These are phyloP conservation scores for Moniliophthora roreri DNA, from an alignment of 1,284 basidiomycete species.

Conservation along the genomic window DNA sequence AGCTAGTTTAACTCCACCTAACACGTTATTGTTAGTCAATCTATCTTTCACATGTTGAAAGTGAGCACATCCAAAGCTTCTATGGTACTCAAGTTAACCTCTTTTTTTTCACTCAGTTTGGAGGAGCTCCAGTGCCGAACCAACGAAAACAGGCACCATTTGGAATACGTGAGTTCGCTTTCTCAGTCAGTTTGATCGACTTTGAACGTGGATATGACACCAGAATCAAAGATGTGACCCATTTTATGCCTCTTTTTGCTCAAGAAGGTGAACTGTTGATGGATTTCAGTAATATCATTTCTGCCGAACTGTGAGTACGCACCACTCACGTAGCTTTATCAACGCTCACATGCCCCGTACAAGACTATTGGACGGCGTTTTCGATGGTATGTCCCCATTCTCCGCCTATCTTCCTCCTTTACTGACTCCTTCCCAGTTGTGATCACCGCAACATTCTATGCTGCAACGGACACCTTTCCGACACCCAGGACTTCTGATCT, in stretches of 20 bases:
- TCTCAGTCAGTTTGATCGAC: not conserved
- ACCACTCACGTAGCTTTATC: not conserved
- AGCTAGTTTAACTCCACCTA: not conserved
- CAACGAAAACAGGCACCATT: constrained; percentile 35
- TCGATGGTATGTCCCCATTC: constrained; percentile 20
- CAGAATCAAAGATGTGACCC: constrained; percentile 40
- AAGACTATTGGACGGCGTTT: constrained; percentile 28
- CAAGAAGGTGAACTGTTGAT: constrained; percentile 36
- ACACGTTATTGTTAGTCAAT: constrained; percentile 21
- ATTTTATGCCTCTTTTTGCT: constrained; percentile 37
- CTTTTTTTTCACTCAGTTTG: constrained; percentile 28
- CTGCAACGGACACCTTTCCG: constrained; percentile 28
- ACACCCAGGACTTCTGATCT: constrained; percentile 31
- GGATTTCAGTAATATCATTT: constrained; percentile 43
- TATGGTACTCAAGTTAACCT: not conserved
- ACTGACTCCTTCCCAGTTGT: constrained; percentile 25
- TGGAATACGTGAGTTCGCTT: constrained; percentile 31
- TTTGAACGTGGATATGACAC: not conserved
- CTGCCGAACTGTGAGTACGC: constrained; percentile 30
- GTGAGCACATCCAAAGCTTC: constrained; percentile 19
- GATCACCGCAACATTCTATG: constrained; percentile 39
- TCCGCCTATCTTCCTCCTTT: not conserved
- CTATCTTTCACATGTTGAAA: constrained; percentile 38
- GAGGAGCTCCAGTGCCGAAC: constrained; percentile 42
- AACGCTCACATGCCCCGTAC: not conserved